Evolutionary conservation across 2,329 filamentous ascomycete species (phyloP).

Genomic region (Byssochlamys sp.): DNA sequence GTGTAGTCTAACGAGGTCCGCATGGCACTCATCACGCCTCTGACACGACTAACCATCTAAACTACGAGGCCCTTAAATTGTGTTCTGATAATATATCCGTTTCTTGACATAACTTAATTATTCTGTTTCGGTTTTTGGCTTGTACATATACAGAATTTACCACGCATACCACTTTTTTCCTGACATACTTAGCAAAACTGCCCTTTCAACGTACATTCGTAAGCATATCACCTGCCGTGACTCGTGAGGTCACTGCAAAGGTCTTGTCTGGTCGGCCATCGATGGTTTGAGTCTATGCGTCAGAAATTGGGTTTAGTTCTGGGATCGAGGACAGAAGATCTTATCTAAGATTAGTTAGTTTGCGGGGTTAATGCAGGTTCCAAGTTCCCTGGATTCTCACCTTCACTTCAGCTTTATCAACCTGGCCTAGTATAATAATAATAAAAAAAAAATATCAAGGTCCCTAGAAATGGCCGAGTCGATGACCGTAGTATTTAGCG

Average conservation of each 20-base stretch:
- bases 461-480: no score
- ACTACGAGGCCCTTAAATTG: background rate
- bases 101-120: background rate
- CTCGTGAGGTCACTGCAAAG: background rate
- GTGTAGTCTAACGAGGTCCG: background rate
- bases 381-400: background rate
- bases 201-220: background rate
- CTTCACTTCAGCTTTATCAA: background rate
- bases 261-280: background rate
- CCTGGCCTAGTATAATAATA: background rate
- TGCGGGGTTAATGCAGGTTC: background rate
- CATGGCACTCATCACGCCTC: background rate
- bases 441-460: no score
- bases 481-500: no score
- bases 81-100: background rate
- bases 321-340: background rate
- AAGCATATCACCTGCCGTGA: background rate
- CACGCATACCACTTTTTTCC: background rate
- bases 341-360: background rate
- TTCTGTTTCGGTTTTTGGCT: background rate
- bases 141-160: background rate
- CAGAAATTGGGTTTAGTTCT: background rate
- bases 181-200: background rate
- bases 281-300: background rate
- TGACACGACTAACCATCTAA: background rate